Percentiles rank a stretch among this genome's conserved stretches.
Evolutionary conservation across 2,329 filamentous ascomycete species (phyloP).

Genomic region (Pseudohalonectria lignicola): DNA sequence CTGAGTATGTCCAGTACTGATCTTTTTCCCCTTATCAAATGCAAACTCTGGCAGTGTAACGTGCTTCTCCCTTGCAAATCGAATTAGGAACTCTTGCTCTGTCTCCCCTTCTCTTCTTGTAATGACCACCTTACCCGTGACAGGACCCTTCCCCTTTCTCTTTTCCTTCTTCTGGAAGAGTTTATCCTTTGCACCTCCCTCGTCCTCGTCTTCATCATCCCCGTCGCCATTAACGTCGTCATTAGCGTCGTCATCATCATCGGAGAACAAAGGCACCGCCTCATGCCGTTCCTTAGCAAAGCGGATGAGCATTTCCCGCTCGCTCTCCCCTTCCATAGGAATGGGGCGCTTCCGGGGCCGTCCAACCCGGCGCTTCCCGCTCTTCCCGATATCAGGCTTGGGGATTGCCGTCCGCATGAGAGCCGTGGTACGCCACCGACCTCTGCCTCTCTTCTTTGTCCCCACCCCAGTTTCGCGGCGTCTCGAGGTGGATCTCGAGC

Average conservation of each 20-base stretch:
- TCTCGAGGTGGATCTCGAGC: constrained; percentile 5
- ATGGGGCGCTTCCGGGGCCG: constrained; percentile 27
- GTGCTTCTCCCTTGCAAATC: constrained; percentile 30
- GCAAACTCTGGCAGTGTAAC: constrained; percentile 6
- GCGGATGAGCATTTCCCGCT: constrained; percentile 32
- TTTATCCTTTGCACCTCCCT: too few species aligned
- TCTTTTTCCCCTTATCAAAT: too few species aligned
- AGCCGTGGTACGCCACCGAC: not conserved
- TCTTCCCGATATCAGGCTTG: not conserved
- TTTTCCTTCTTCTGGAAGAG: not conserved
- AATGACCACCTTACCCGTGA: too few species aligned
- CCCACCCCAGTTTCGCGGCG: constrained; percentile 4
- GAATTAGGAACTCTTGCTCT: constrained; percentile 30
- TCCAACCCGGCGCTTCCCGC: constrained; percentile 15
- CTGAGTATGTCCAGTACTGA: too few species aligned
- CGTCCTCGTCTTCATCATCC: constrained; percentile 2
- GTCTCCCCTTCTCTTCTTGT: constrained; percentile 24
- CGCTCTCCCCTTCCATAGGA: constrained; percentile 31
- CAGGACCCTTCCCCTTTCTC: too few species aligned
- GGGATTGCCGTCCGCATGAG: not conserved
- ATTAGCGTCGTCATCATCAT: constrained; percentile 8
- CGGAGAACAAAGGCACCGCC: constrained; percentile 2
- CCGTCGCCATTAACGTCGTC: constrained; percentile 3
- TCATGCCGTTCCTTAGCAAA: constrained; percentile 28
- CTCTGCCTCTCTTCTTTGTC: not conserved